Conservation (phyloP, 345 rosid genomes). For the Ceriops decandra region DNA sequence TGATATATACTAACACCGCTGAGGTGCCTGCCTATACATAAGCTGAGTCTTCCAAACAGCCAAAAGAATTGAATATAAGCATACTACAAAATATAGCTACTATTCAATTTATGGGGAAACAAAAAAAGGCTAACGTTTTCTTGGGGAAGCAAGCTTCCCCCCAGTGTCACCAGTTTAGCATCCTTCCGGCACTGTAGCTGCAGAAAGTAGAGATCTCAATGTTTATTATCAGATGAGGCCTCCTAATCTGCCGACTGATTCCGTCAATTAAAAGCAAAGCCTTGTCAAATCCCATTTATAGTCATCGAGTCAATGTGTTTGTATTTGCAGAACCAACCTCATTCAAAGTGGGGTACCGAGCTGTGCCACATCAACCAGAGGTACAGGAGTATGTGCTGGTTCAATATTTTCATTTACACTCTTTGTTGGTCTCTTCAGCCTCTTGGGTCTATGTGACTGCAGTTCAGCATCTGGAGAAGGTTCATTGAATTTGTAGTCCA, state of each 20-base stretch:
- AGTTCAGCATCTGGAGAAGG: not conserved
- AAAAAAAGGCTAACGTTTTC: too few relatives aligned
- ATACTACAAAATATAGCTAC: not conserved
- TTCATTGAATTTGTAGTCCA: constrained; percentile 50
- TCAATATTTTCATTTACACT: constrained; percentile 81
- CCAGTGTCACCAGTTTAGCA: not conserved
- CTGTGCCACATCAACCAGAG: constrained; percentile 24
- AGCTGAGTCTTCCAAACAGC: not conserved
- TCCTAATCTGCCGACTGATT: not conserved
- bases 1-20: not conserved
- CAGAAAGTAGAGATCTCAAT: not conserved
- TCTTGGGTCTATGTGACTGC: constrained; percentile 55
- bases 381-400: constrained; percentile 56
- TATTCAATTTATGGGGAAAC: too few relatives aligned
- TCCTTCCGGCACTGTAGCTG: not conserved
- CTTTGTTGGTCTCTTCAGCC: constrained; percentile 81
- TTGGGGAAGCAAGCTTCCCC: not conserved
- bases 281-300: not conserved
- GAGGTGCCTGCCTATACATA: not conserved
- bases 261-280: not conserved
- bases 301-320: not conserved
- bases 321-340: constrained; percentile 23
- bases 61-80: constrained; percentile 9
- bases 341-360: constrained; percentile 21
- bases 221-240: not conserved